phyloP scores from a whole-genome alignment of 139 green algal species.

The Picochlorum costavermella region DNA sequence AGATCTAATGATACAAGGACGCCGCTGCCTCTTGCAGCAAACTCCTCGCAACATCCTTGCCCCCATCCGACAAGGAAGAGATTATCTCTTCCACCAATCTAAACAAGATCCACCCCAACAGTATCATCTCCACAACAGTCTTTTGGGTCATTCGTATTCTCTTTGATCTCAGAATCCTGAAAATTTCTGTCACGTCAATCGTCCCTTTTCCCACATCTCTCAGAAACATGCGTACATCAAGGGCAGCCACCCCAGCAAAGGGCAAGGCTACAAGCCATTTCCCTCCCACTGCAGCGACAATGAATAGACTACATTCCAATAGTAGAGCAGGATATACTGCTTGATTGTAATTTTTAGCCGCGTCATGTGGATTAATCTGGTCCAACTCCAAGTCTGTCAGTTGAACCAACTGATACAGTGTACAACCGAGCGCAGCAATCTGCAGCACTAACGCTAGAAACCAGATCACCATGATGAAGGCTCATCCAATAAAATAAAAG shows the following conservation, averaged over 20 bases:
- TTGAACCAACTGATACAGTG: constrained; percentile 70
- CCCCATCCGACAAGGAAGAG: no score
- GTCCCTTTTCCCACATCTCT: constrained; percentile 12
- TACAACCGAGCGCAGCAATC: constrained; percentile 45
- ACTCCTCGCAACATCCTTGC: no score
- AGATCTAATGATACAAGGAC: constrained; percentile 5
- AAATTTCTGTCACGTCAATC: constrained; percentile 62
- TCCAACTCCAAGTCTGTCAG: constrained; percentile 79
- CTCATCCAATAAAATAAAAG: no score
- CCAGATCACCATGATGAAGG: constrained; percentile 22
- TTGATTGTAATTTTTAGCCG: constrained; percentile 53
- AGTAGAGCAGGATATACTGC: constrained; percentile 54
- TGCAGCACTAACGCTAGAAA: constrained; percentile 44
- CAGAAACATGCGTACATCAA: constrained; percentile 27
- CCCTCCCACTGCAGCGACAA: constrained; percentile 38
- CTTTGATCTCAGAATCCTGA: constrained; percentile 21
- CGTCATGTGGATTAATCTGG: constrained; percentile 80
- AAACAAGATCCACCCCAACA: no score
- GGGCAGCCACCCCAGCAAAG: constrained; percentile 31
- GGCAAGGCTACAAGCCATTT: constrained; percentile 43
- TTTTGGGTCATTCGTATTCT: no score
- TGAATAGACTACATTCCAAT: constrained; percentile 31
- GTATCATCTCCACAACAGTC: no score
- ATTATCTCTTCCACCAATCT: no score
- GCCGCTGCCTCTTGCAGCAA: no score